These are phyloP conservation scores for Syzygium grande DNA, from an alignment of 345 rosid species.

Conservation along the genomic window DNA sequence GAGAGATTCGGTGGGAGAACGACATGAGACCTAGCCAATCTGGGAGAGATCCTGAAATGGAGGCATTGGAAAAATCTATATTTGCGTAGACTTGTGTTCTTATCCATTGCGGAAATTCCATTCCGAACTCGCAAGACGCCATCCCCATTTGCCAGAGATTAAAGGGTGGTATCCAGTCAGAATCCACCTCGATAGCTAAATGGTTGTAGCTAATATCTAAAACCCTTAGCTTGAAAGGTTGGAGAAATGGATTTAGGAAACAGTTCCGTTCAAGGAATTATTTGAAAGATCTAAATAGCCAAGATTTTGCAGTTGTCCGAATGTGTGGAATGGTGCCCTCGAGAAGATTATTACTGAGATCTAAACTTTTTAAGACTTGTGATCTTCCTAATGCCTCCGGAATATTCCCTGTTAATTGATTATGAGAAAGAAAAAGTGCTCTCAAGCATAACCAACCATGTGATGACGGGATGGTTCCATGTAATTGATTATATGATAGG, in stretches of 20 bases:
- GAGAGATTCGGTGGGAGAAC: background rate
- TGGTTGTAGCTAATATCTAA: background rate
- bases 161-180: background rate
- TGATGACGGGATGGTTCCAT: no score
- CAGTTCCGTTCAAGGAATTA: background rate
- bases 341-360: background rate
- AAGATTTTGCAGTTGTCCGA: background rate
- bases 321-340: background rate
- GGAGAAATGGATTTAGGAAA: background rate
- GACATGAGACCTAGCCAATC: background rate
- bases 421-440: no score
- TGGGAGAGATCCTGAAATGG: background rate
- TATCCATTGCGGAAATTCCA: background rate
- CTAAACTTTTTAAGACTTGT: background rate
- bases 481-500: no score
- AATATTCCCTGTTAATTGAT: background rate
- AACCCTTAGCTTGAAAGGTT: background rate
- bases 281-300: background rate
- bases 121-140: background rate
- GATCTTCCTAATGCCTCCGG: background rate
- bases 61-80: background rate
- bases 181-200: background rate
- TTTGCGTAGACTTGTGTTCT: background rate
- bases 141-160: background rate
- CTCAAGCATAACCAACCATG: no score